phyloP scores from a whole-genome alignment of 192 early-diverging fungal species.

The Entomortierella parvispora region DNA sequence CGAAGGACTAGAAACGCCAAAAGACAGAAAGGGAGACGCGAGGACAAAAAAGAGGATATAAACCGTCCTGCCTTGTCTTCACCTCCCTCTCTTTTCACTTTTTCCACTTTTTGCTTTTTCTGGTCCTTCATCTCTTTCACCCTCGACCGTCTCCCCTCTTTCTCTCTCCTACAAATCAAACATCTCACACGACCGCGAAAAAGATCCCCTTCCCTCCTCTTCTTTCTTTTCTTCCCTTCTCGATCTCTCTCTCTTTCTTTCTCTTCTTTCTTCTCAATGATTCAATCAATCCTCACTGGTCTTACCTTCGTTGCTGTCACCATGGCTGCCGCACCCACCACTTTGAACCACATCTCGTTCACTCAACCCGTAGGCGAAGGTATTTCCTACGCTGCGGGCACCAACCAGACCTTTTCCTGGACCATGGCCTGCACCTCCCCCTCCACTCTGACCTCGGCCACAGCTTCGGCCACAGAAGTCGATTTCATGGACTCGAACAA shows the following conservation, averaged over 20 bases:
- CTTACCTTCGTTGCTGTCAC: conserved; percentile 15
- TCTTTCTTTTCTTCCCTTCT: neutral
- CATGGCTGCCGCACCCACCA: neutral
- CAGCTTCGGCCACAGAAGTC: conserved; percentile 39
- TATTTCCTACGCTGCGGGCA: conserved; percentile 41
- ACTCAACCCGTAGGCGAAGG: conserved; percentile 52
- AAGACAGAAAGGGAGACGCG: no score
- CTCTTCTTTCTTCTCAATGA: conserved; percentile 11
- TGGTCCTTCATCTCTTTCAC: neutral
- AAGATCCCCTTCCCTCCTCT: neutral
- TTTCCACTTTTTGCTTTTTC: neutral
- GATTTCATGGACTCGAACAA: conserved; percentile 55
- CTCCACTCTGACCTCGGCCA: conserved; percentile 29
- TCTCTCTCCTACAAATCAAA: no score
- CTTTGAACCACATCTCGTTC: conserved; percentile 47
- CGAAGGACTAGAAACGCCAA: no score
- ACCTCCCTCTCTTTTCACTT: neutral
- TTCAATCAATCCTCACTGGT: conserved; percentile 27
- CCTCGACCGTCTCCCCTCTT: no score
- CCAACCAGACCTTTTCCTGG: conserved; percentile 54
- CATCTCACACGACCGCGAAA: no score
- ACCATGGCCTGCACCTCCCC: conserved; percentile 41
- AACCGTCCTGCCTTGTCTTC: neutral
- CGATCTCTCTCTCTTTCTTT: neutral
- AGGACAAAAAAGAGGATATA: no score